Evolutionary conservation across 1,284 basidiomycete species (phyloP).

Genomic region (Cutaneotrichosporon cutaneum): DNA sequence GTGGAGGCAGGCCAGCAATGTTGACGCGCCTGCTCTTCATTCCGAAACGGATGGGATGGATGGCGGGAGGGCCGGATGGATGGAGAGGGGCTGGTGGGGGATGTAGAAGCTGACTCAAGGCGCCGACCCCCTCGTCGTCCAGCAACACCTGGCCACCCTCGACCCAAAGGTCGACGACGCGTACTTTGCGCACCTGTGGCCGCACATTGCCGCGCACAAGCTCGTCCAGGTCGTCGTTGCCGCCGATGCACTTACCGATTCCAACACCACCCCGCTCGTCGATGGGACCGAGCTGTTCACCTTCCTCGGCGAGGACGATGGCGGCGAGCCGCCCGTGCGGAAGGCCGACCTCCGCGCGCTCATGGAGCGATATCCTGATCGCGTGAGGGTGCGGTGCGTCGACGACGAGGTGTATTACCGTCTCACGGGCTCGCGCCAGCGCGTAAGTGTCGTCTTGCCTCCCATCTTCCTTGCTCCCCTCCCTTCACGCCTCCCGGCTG

Average conservation of each 20-base stretch:
- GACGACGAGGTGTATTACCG: constrained; percentile 48
- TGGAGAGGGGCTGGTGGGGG: background rate
- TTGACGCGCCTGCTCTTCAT: constrained; percentile 1
- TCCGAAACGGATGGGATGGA: background rate
- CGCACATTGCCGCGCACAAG: constrained; percentile 35
- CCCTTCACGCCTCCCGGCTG: background rate
- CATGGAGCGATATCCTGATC: constrained; percentile 35
- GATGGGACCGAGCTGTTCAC: constrained; percentile 26
- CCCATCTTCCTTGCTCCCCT: too few species aligned
- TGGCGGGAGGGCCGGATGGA: background rate
- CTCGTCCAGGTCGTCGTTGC: constrained; percentile 36
- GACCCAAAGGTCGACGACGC: constrained; percentile 39
- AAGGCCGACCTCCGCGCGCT: constrained; percentile 30
- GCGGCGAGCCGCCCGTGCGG: constrained; percentile 14
- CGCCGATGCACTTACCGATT: constrained; percentile 29
- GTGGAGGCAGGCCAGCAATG: constrained; percentile 23
- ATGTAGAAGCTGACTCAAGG: constrained; percentile 27
- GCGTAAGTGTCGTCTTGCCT: constrained; percentile 26
- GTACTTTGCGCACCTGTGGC: constrained; percentile 43
- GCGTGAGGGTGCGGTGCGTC: constrained; percentile 42
- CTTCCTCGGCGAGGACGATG: constrained; percentile 35
- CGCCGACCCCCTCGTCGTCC: constrained; percentile 29
- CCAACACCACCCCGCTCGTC: constrained; percentile 12
- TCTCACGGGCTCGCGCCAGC: constrained; percentile 43
- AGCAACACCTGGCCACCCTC: constrained; percentile 30